Base-by-base conservation (phyloP, 1,284 basidiomycete species). In the Hypsizygus ulmarius region DNA sequence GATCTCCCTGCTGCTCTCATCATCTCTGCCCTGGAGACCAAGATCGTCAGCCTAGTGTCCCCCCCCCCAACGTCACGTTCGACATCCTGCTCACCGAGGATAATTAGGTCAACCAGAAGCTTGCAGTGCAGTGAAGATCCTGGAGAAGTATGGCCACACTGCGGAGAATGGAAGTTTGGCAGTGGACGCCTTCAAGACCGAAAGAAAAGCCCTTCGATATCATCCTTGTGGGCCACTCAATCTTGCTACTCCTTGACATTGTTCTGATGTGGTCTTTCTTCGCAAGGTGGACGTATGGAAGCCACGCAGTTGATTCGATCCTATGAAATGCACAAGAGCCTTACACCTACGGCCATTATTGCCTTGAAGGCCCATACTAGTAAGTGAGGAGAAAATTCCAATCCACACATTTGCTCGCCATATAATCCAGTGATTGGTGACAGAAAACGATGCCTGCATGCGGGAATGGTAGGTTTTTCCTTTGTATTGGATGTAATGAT, bases 361-460 rank as follows among this genome's bases (percentile, higher is more conserved):
- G 96, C 96, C 0, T 75, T 99, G 29, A 97, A 95, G 0, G 92
- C 92, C 9, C 90, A 93, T 69, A 90, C 90, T 53, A 91, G 87
- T 90, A 57, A 60, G 87, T 84, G n/a, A n/a, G n/a, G n/a, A n/a
- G n/a, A n/a, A n/a, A n/a, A n/a, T n/a, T n/a, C n/a, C n/a, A n/a
- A n/a, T n/a, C n/a, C n/a, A n/a, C n/a, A n/a, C n/a, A n/a, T n/a
- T n/a, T n/a, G n/a, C n/a, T n/a, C n/a, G n/a, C n/a, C n/a, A n/a
- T n/a, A n/a, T n/a, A n/a, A n/a, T n/a, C n/a, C 67, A 81, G 94
- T 97, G 94, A 93, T 97, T 61, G 94, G 94, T 58, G 94, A 97
- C 65, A 82, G 93, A 49, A 94, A 97, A 67, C 77, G 93, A 49
- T 97, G 93, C 68, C 72, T 97, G 59, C 85, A 93, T 60, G 93